These are phyloP conservation scores for Silene vulgaris DNA, from an alignment of 179 eudicot genomes.

Conservation along the genomic window DNA sequence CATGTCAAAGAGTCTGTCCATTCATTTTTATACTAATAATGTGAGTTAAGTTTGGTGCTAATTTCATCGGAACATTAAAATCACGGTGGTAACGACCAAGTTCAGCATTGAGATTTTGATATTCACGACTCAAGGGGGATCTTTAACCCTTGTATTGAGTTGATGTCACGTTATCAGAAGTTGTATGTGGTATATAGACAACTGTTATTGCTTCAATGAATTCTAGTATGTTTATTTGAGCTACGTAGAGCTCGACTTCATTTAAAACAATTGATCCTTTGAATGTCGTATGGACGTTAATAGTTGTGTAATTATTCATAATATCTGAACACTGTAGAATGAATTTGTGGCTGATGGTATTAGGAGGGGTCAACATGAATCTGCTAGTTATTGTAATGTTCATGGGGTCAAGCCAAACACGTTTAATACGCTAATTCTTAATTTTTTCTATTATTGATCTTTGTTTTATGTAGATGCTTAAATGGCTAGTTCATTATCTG, in stretches of 20 bases:
- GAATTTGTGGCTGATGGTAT: background rate
- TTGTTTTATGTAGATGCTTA: constrained; percentile 11
- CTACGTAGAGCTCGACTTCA: background rate
- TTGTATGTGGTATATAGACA: background rate
- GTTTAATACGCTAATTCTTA: background rate
- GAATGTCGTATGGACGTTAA: background rate
- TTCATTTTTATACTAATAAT: too few relatives aligned
- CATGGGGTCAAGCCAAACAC: background rate
- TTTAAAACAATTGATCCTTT: background rate
- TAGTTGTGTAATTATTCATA: background rate
- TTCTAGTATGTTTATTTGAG: background rate
- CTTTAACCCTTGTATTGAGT: background rate
- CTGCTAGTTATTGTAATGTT: background rate
- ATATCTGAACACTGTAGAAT: background rate
- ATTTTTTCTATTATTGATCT: background rate
- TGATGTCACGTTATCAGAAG: background rate
- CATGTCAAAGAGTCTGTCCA: background rate
- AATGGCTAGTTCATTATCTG: constrained; percentile 22
- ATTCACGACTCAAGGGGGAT: background rate
- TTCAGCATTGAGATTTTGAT: background rate
- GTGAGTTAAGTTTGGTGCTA: constrained; percentile 1
- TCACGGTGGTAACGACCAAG: background rate
- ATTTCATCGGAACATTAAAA: background rate
- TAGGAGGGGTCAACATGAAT: background rate
- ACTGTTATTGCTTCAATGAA: background rate